Evolutionary conservation across 805 yeast genomes (phyloP).

Genomic region (Middelhovenomyces tepae): DNA sequence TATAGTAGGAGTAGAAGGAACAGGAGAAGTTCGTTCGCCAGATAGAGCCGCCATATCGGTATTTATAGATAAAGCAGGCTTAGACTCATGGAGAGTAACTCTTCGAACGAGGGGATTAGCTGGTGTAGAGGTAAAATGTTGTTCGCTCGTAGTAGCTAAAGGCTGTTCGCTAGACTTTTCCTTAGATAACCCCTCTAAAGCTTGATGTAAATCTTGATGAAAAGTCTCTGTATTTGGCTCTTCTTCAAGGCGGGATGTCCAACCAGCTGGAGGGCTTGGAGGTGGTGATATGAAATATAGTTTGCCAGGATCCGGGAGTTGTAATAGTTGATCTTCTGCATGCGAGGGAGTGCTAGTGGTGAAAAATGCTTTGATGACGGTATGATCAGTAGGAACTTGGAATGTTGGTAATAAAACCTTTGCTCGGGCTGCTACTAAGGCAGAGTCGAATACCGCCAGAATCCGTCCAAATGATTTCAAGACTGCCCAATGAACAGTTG

Average conservation of each 20-base stretch:
- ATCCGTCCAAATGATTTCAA: constrained; percentile 18
- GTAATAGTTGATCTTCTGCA: constrained; percentile 6
- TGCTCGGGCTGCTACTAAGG: constrained; percentile 12
- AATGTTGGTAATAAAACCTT: constrained; percentile 2
- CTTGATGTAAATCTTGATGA: constrained; percentile 9
- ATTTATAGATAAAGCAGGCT: constrained; percentile 7
- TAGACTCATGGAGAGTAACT: constrained; percentile 7
- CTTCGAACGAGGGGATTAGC: constrained; percentile 4
- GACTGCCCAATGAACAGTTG: constrained; percentile 18
- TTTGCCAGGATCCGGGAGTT: constrained; percentile 21
- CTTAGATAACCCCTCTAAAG: neutral
- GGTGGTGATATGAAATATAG: constrained; percentile 23
- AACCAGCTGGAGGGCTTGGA: constrained; percentile 22
- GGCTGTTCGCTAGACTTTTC: constrained; percentile 1
- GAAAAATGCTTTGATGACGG: constrained; percentile 7
- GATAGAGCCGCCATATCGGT: constrained; percentile 3
- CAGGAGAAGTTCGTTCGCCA: constrained; percentile 7
- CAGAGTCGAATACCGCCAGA: constrained; percentile 16
- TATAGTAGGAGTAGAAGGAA: constrained; percentile 16
- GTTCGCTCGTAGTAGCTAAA: neutral
- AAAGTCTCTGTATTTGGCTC: constrained; percentile 19
- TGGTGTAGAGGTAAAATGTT: constrained; percentile 3
- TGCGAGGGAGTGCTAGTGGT: constrained; percentile 6
- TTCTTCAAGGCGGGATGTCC: constrained; percentile 18
- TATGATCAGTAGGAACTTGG: constrained; percentile 5